Conservation (phyloP, 139 green algal genomes). For the Desmodesmus armatus region DNA sequence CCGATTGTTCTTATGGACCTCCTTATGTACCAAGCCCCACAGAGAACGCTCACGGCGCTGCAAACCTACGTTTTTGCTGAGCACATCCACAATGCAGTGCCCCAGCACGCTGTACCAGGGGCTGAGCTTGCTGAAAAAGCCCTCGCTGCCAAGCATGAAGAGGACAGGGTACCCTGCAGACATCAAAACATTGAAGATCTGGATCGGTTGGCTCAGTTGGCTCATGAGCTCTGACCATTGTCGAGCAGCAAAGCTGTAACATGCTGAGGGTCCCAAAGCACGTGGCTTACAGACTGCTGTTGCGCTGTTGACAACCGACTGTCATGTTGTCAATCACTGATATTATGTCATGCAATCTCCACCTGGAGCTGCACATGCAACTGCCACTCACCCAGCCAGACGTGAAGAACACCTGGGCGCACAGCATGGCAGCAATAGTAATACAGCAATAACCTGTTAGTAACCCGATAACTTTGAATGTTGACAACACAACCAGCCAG, state of each 20-base stretch:
- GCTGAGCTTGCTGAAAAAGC: slow-evolving; percentile 45
- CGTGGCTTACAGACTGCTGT: not conserved
- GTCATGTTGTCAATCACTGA: not conserved
- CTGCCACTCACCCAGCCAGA: slow-evolving; percentile 15
- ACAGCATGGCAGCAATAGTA: not conserved
- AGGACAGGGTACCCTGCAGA: slow-evolving; percentile 41
- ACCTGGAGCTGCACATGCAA: too few relatives aligned
- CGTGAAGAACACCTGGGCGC: slow-evolving; percentile 7
- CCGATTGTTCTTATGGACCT: too few relatives aligned
- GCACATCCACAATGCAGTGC: slow-evolving; percentile 61
- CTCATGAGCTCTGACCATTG: not conserved
- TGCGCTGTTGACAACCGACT: too few relatives aligned
- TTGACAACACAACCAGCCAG: too few relatives aligned
- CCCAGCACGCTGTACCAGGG: slow-evolving; percentile 47
- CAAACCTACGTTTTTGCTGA: slow-evolving; percentile 73
- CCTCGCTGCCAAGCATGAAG: slow-evolving; percentile 66
- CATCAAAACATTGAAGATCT: not conserved
- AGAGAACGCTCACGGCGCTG: too few relatives aligned
- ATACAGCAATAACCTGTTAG: too few relatives aligned
- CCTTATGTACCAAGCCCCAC: too few relatives aligned
- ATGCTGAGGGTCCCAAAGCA: not conserved
- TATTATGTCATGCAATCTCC: not conserved
- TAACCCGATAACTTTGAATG: too few relatives aligned
- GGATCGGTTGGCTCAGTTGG: not conserved
- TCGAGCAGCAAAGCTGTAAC: not conserved